Percentiles rank a stretch among this genome's conserved stretches.
Conservation (phyloP, 371 early-diverging fungal species). For the Rhizopus stolonifer region DNA sequence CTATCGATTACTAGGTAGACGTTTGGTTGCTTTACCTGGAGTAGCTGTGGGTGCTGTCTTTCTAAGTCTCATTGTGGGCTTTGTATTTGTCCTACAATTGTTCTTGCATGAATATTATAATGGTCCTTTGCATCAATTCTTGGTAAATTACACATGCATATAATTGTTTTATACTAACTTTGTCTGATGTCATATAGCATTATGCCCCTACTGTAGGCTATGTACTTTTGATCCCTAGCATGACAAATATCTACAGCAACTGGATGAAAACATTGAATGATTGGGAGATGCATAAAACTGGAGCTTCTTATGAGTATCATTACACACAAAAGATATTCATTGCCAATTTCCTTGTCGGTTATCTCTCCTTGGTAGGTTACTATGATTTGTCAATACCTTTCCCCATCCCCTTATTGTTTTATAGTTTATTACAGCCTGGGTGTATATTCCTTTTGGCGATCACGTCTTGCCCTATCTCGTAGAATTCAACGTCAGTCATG, state of each 20-base stretch:
- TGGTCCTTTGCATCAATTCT: constrained; percentile 64
- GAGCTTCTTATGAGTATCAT: constrained; percentile 66
- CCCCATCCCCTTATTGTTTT: neutral
- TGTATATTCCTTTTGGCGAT: constrained; percentile 81
- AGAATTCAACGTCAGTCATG: constrained; percentile 40
- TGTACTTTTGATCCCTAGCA: constrained; percentile 70
- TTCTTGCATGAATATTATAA: constrained; percentile 80
- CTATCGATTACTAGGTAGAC: constrained; percentile 69
- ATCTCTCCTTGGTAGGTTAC: constrained; percentile 64
- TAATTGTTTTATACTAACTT: neutral
- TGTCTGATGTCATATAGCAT: constrained; percentile 35
- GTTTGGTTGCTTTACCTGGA: constrained; percentile 60
- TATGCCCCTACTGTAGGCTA: constrained; percentile 77
- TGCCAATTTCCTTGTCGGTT: constrained; percentile 78
- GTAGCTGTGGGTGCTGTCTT: constrained; percentile 61
- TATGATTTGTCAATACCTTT: neutral
- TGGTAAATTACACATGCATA: constrained; percentile 23
- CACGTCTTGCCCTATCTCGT: constrained; percentile 43
- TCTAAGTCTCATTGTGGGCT: constrained; percentile 63
- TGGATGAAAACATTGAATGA: constrained; percentile 67
- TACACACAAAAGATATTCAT: constrained; percentile 83
- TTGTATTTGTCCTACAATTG: constrained; percentile 75
- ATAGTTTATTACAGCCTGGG: constrained; percentile 78
- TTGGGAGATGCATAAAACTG: constrained; percentile 83
- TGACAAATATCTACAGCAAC: constrained; percentile 65